phyloP scores from a whole-genome alignment of 1,284 basidiomycete species.

The Microbotryomycetes sp. region DNA sequence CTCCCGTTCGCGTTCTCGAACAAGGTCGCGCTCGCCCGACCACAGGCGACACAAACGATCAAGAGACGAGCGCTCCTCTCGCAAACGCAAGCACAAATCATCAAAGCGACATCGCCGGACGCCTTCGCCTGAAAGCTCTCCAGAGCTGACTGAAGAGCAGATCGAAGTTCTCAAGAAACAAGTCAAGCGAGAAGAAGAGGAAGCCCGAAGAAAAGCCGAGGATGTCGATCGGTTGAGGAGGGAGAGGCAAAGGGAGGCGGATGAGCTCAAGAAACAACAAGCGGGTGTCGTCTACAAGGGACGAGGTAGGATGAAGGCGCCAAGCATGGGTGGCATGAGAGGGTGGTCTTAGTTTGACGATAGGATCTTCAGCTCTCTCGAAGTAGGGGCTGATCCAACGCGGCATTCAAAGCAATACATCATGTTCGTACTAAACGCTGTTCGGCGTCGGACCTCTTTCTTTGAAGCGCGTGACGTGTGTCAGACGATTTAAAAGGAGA shows the following conservation, averaged over 20 bases:
- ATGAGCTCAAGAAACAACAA: constrained; percentile 14
- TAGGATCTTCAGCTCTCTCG: no score
- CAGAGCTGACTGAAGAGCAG: not conserved
- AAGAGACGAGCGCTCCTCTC: not conserved
- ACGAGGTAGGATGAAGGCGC: constrained; percentile 24
- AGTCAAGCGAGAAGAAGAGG: not conserved
- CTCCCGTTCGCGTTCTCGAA: not conserved
- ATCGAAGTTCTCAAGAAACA: not conserved
- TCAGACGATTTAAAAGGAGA: no score
- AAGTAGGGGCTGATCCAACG: no score
- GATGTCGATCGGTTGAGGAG: not conserved
- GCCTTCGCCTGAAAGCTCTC: not conserved
- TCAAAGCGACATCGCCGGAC: not conserved
- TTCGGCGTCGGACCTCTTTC: no score
- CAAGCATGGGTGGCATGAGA: constrained; percentile 17
- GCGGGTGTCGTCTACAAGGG: constrained; percentile 25
- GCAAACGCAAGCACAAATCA: not conserved
- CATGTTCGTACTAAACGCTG: no score
- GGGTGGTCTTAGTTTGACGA: no score
- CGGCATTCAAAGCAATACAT: no score
- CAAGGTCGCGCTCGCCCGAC: constrained; percentile 16
- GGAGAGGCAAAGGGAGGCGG: not conserved
- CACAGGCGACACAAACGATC: constrained; percentile 18
- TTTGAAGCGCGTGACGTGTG: no score
- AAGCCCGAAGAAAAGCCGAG: not conserved